These are phyloP conservation scores for Heliocybe sulcata DNA, from an alignment of 1,284 basidiomycete species.

Conservation along the genomic window DNA sequence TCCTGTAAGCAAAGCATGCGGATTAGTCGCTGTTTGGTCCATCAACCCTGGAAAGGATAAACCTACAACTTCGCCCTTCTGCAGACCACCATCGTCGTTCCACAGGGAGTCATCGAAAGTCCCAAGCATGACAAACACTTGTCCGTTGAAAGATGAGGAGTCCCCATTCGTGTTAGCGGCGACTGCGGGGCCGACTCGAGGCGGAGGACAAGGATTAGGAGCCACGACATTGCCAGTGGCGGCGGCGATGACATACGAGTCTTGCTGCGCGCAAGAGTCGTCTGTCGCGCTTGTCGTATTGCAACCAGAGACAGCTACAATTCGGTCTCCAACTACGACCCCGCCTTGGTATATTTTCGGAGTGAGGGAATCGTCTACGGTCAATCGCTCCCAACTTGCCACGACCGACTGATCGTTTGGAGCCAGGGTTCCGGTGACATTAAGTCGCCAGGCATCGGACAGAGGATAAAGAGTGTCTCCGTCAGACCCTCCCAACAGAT, in stretches of 20 bases:
- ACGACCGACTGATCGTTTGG: slow-evolving; percentile 49
- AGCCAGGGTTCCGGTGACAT: slow-evolving; percentile 60
- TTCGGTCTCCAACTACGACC: slow-evolving; percentile 34
- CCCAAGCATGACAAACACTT: slow-evolving; percentile 64
- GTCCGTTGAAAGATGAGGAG: slow-evolving; percentile 49
- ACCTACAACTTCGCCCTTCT: slow-evolving; percentile 65
- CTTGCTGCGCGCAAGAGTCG: slow-evolving; percentile 46
- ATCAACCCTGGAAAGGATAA: background rate
- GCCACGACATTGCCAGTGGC: slow-evolving; percentile 26
- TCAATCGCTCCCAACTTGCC: slow-evolving; percentile 54
- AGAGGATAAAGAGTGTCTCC: slow-evolving; percentile 35
- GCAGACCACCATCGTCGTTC: slow-evolving; percentile 53
- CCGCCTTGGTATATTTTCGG: slow-evolving; percentile 41
- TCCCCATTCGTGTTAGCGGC: slow-evolving; percentile 52
- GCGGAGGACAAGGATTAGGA: slow-evolving; percentile 55
- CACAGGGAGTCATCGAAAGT: slow-evolving; percentile 54
- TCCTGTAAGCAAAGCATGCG: slow-evolving; percentile 29
- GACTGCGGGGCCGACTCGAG: slow-evolving; percentile 53
- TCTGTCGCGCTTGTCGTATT: slow-evolving; percentile 28
- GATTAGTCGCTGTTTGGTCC: background rate
- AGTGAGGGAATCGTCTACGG: slow-evolving; percentile 27
- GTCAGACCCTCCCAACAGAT: slow-evolving; percentile 59
- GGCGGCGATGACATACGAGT: slow-evolving; percentile 48
- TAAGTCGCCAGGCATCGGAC: slow-evolving; percentile 61
- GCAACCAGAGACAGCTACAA: slow-evolving; percentile 61